Evolutionary conservation across 2,329 filamentous ascomycete genomes (phyloP), one percentile per base, ranked within the genome.

Genomic region (Sphaerulina musiva): DNA sequence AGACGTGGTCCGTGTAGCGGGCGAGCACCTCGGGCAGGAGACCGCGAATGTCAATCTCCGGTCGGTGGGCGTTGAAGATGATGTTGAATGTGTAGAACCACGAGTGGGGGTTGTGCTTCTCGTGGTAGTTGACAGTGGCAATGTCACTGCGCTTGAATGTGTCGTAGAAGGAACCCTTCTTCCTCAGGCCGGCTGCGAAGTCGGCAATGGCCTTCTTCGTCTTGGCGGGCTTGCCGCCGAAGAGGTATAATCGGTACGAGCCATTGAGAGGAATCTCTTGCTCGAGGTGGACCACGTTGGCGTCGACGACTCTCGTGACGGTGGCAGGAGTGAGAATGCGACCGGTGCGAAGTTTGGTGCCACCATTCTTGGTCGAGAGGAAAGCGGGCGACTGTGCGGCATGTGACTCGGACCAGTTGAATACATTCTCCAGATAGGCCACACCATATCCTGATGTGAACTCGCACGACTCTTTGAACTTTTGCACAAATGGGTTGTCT

Each of bases 391-490:
- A 88, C 65, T 86, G 78, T 11, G 85, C 87, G 0, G 82, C 77
- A 71, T 95, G 90, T 3, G 75, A 74, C 0, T 81, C 70, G 8
- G 85, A 87, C 88, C 89, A 95, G 74, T 95, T 95, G 72, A 95
- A 78, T 31, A 80, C 73, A 72, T 95, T 96, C 51, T 86, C 78
- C 60, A 84, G 80, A 74, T 95, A 95, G 31, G 84, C 85, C 20
- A 95, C 89, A 56, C 91, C 91, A 69, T 95, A 95, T 54, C 91
- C 91, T 60, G 86, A 90, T 9, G 90, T 95, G 71, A 95, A 95
- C 66, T 93, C 89, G 76, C 90, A 95, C 31, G 84, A 83, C 54
- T 88, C 87, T 70, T 95, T 95, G 78, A 95, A 95, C 0, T 85
- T 89, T 73, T 86, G 86, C 68, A 95, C 82, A 68, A 96, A 95